Conservation (phyloP, 106 monocot genomes). For the Narthecium ossifragum region DNA sequence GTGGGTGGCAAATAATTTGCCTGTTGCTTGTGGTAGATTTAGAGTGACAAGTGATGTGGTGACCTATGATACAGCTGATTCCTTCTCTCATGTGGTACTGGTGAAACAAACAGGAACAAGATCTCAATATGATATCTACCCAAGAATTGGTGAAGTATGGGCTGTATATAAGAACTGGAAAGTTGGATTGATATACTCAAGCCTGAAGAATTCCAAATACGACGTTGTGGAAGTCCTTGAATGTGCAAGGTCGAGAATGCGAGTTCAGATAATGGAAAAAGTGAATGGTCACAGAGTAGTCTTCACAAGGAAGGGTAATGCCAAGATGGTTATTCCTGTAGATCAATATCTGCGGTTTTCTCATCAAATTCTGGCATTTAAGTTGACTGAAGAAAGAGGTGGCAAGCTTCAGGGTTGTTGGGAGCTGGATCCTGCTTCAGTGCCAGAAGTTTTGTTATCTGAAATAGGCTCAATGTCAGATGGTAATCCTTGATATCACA, state of each 20-base stretch:
- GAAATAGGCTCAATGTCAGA: too few relatives aligned
- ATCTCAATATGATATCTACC: constrained; percentile 27
- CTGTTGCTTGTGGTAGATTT: constrained; percentile 41
- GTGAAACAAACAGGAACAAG: constrained; percentile 9
- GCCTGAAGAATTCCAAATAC: constrained; percentile 42
- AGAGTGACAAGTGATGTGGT: constrained; percentile 1
- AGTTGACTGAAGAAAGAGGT: constrained; percentile 46
- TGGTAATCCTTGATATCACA: too few relatives aligned
- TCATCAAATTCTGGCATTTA: constrained; percentile 58
- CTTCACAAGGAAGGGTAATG: constrained; percentile 19
- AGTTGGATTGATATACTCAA: constrained; percentile 20
- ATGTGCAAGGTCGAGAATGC: not conserved
- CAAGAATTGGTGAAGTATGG: constrained; percentile 41
- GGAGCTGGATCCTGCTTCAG: constrained; percentile 86
- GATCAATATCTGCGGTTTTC: constrained; percentile 56
- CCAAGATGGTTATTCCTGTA: constrained; percentile 19
- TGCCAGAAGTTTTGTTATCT: constrained; percentile 29
- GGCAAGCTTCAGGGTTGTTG: constrained; percentile 50
- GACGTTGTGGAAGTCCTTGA: constrained; percentile 48
- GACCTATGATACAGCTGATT: constrained; percentile 8
- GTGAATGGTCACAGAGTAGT: constrained; percentile 34
- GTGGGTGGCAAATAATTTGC: constrained; percentile 25
- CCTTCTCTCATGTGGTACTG: constrained; percentile 47
- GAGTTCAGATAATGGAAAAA: constrained; percentile 24
- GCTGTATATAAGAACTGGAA: constrained; percentile 51